Evolutionary conservation across 805 yeast genomes (phyloP), one percentile per base, ranked within the genome.

Genomic region (Kodamaea kakaduensis): DNA sequence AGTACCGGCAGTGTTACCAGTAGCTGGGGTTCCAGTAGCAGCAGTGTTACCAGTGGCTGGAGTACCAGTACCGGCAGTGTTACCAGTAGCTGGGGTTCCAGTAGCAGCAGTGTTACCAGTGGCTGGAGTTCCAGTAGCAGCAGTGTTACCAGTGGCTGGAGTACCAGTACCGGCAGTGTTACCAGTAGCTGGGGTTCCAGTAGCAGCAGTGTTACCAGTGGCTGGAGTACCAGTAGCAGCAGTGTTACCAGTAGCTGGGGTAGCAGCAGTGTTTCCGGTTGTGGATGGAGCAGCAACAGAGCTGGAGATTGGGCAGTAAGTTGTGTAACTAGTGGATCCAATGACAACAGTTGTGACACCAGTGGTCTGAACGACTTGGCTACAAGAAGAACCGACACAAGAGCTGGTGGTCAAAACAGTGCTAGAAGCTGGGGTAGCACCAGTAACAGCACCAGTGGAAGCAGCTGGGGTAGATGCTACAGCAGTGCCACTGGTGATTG

Each of bases 21-120:
- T 44, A 47, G 69, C 62, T 32, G 64, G 52, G 31, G 68, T 58
- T 40, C 56, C 49, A 38, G 65, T 61, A 27, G 59, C 40, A 31
- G 55, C 42, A 20, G 61, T 56, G 36, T 65, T 56, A 24, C 46
- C 43, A 17, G 37, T 19, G 64, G 36, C 37, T 25, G 38, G 28
- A 30, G 37, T 20, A 25, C 24, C 16, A 32, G 42, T 23, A 17
- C 25, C 34, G 20, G 56, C 35, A 29, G 52, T 34, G 9, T 56
- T 51, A 25, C 63, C 54, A 22, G 49, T 41, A 4, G 14, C 36
- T 5, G 24, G 21, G 21, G 34, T 28, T 5, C 17, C 30, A 24
- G 34, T 40, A 17, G 24, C 16, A 10, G 14, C 22, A 17, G 24
- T 18, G 18, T 32, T 30, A 22, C 36, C 28, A 9, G 34, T 19